A percentile compares a stretch with the other conserved stretches of the same genome.
Conservation (phyloP, 176 grass and related monocot genomes). For the Elymus sibiricus region DNA sequence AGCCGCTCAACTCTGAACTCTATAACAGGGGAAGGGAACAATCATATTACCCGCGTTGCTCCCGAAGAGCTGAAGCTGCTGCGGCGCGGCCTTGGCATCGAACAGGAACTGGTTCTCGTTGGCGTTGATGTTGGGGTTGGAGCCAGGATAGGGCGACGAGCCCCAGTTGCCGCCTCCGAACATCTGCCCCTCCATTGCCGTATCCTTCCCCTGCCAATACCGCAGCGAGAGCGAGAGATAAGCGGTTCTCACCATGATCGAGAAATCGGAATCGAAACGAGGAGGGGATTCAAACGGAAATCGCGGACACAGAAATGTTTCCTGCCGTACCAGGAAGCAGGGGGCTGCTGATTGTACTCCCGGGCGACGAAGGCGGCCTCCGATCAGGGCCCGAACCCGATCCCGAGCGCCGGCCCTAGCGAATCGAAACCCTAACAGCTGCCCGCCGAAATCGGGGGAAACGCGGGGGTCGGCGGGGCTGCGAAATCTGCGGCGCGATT, state of each 20-base stretch:
- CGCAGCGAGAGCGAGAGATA: background rate
- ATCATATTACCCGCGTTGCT: background rate
- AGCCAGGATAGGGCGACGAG: background rate
- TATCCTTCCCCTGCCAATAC: background rate
- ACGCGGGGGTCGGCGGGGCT: background rate
- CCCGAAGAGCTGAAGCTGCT: conserved; percentile 41
- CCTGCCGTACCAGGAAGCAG: background rate
- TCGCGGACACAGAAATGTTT: background rate
- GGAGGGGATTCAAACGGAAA: background rate
- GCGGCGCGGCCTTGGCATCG: background rate
- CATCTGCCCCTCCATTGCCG: conserved; percentile 32
- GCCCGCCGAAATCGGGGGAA: background rate
- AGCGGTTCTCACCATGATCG: background rate
- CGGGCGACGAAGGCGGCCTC: background rate
- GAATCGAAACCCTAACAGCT: background rate
- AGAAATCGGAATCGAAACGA: background rate
- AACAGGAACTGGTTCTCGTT: conserved; percentile 24
- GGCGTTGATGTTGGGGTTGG: background rate
- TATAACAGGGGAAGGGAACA: background rate
- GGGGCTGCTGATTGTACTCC: background rate
- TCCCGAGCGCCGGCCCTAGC: background rate
- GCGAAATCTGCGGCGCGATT: conserved; percentile 7
- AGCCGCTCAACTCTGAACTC: background rate
- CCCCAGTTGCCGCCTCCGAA: conserved; percentile 3
- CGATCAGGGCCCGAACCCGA: background rate